Conservation (phyloP, 768 basidiomycete species). For the Coprinopsis strossmayeri region DNA sequence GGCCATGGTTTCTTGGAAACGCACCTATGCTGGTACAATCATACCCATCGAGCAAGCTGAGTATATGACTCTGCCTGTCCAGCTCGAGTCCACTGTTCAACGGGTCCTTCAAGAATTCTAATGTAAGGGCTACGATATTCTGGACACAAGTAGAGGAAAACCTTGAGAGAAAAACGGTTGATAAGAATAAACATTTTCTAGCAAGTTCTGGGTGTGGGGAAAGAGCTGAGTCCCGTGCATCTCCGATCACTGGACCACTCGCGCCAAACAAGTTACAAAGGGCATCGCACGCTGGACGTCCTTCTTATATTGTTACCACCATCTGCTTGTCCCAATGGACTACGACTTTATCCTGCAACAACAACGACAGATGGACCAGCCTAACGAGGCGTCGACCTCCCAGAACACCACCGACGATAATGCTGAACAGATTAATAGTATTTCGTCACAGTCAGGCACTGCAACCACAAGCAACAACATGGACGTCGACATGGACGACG, state of each 20-base stretch:
- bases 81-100: too few relatives aligned
- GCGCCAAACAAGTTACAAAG: slow-evolving; percentile 3
- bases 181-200: too few relatives aligned
- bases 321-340: background rate
- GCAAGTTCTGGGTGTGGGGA: slow-evolving; percentile 8
- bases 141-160: too few relatives aligned
- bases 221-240: background rate
- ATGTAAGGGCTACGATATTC: too few relatives aligned
- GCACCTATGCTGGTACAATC: too few relatives aligned
- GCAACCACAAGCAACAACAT: background rate
- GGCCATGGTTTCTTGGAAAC: too few relatives aligned
- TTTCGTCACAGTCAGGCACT: background rate
- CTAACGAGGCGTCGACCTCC: background rate
- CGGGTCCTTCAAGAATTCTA: too few relatives aligned
- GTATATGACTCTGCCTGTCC: too few relatives aligned
- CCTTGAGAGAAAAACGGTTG: too few relatives aligned
- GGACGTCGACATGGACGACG: slow-evolving; percentile 14
- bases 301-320: slow-evolving; percentile 8
- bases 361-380: background rate
- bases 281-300: slow-evolving; percentile 4
- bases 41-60: too few relatives aligned
- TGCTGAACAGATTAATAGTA: background rate
- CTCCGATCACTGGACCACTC: background rate
- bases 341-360: background rate
- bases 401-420: background rate